Evolutionary conservation across 257 asterid species (phyloP).

Genomic region (Handroanthus guayacan): DNA sequence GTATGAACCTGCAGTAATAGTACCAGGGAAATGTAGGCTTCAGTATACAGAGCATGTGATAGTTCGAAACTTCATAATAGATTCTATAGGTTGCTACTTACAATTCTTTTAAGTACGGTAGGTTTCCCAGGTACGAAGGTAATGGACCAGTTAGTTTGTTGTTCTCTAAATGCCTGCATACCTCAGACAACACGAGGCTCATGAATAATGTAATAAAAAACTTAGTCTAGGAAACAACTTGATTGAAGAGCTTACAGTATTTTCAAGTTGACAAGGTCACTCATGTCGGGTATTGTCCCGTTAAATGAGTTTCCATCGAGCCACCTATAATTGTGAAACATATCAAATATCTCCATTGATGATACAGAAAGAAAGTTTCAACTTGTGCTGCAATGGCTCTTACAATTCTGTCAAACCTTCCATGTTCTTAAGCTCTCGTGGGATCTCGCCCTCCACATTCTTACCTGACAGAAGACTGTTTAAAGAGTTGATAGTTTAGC

Average conservation of each 20-base stretch:
- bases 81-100: constrained; percentile 46
- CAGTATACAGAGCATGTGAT: constrained; percentile 11
- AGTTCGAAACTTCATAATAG: not conserved
- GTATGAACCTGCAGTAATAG: constrained; percentile 63
- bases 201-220: not conserved
- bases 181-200: constrained; percentile 25
- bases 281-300: constrained; percentile 84
- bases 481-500: constrained; percentile 34
- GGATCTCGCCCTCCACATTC: constrained; percentile 76
- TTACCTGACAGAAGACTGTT: constrained; percentile 80
- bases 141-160: constrained; percentile 71
- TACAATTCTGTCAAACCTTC: constrained; percentile 86
- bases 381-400: constrained; percentile 40
- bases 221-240: not conserved
- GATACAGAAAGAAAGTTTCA: constrained; percentile 15
- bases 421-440: constrained; percentile 71
- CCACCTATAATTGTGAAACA: constrained; percentile 63
- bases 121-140: constrained; percentile 73
- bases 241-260: constrained; percentile 64
- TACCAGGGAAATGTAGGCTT: constrained; percentile 20
- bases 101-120: constrained; percentile 82
- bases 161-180: constrained; percentile 92
- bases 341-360: constrained; percentile 4
- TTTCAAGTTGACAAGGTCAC: constrained; percentile 73
- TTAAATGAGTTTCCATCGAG: constrained; percentile 70